phyloP scores from a whole-genome alignment of 2,329 filamentous ascomycete genomes.

The Phyllosticta capitalensis region DNA sequence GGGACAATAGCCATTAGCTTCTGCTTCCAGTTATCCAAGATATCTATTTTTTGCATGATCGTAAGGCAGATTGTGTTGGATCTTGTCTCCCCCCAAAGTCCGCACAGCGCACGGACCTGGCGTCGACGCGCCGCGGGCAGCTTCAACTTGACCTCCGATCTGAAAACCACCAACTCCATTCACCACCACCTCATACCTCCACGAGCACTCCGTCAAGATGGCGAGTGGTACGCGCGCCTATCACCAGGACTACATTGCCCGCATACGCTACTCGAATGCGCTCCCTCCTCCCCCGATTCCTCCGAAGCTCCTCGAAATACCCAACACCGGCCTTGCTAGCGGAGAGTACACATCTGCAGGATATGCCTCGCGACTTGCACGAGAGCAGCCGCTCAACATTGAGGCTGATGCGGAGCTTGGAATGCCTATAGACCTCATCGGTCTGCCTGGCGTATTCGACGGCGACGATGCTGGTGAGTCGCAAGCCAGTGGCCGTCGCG shows the following conservation, averaged over 20 bases:
- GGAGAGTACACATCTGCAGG: conserved; percentile 83
- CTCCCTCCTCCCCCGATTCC: conserved; percentile 89
- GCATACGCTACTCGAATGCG: conserved; percentile 90
- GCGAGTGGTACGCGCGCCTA: conserved; percentile 26
- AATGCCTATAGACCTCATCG: conserved; percentile 92
- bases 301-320: conserved; percentile 93
- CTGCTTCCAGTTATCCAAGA: neutral
- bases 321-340: conserved; percentile 78
- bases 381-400: conserved; percentile 90
- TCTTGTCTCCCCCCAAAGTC: neutral
- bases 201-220: conserved; percentile 1
- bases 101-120: conserved; percentile 1
- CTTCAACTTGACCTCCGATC: conserved; percentile 1
- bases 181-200: neutral
- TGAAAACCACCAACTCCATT: neutral
- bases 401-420: conserved; percentile 96
- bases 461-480: conserved; percentile 81
- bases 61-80: neutral
- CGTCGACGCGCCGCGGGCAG: neutral
- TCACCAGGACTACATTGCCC: conserved; percentile 95
- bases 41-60: neutral
- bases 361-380: conserved; percentile 79
- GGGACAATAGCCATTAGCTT: neutral
- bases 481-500: conserved; percentile 2
- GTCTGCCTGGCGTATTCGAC: conserved; percentile 89